Evolutionary conservation across 176 grass and related monocot species (phyloP).

Genomic region (Carex scoparia): DNA sequence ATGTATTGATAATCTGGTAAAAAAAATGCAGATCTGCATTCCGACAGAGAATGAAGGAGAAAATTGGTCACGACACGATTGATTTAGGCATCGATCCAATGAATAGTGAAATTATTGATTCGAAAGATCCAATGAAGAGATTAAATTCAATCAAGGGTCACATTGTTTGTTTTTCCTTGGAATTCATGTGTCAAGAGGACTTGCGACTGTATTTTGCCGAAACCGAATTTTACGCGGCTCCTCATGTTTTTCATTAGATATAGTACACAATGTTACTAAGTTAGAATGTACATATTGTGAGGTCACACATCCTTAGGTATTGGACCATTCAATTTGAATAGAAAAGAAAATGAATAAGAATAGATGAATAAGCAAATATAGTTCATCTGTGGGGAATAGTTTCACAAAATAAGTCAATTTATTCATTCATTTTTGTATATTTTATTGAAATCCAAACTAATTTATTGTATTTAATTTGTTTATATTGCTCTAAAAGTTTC

Average conservation of each 20-base stretch:
- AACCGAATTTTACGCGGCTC: constrained; percentile 61
- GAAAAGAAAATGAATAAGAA: constrained; percentile 12
- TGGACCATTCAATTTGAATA: constrained; percentile 25
- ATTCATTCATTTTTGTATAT: background rate
- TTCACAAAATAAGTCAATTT: constrained; percentile 19
- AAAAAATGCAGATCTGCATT: constrained; percentile 41
- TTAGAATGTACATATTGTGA: constrained; percentile 37
- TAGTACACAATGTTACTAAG: constrained; percentile 2
- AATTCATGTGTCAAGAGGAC: constrained; percentile 79
- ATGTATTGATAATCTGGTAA: background rate
- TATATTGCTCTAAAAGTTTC: no score
- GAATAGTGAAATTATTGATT: constrained; percentile 26
- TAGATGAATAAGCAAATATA: constrained; percentile 21
- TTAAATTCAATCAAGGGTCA: constrained; percentile 47
- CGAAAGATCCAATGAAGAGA: constrained; percentile 29
- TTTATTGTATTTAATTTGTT: background rate
- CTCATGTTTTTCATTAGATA: constrained; percentile 67
- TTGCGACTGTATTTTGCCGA: constrained; percentile 59
- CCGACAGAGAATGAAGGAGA: constrained; percentile 60
- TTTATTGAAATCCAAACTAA: background rate
- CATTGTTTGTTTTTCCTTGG: constrained; percentile 64
- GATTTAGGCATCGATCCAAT: constrained; percentile 55
- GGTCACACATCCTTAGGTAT: constrained; percentile 26
- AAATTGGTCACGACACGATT: constrained; percentile 56
- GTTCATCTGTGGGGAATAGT: constrained; percentile 3